Conservation (phyloP, 116 monocot species). For the Zostera marina region DNA sequence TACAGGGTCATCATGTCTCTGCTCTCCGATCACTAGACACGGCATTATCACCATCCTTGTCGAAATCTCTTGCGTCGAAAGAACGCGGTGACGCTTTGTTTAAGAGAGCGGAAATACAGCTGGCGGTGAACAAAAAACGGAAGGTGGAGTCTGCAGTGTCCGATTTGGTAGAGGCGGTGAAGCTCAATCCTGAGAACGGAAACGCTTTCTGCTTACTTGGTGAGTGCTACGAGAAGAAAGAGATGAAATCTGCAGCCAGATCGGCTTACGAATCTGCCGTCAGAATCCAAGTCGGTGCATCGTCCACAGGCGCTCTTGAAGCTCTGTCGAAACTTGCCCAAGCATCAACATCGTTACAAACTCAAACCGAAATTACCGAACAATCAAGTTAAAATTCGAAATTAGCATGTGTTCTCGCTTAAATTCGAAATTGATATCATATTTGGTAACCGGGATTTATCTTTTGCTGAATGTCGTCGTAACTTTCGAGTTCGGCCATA, state of each 20-base stretch:
- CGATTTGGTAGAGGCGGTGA: constrained; percentile 50
- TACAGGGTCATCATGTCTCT: constrained; percentile 28
- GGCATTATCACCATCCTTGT: constrained; percentile 33
- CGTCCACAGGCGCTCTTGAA: constrained; percentile 18
- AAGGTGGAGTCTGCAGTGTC: constrained; percentile 30
- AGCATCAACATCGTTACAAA: not conserved
- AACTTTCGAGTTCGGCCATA: constrained; percentile 84
- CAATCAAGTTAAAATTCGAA: not conserved
- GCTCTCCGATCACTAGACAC: constrained; percentile 43
- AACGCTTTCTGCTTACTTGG: constrained; percentile 44
- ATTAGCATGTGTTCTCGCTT: not conserved
- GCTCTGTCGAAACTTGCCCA: constrained; percentile 22
- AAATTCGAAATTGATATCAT: constrained; percentile 19
- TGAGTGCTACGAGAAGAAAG: constrained; percentile 61
- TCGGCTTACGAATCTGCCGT: constrained; percentile 34
- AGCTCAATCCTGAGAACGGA: constrained; percentile 32
- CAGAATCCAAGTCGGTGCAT: constrained; percentile 25
- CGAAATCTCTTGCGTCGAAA: constrained; percentile 24
- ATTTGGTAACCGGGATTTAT: constrained; percentile 94
- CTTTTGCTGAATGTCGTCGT: constrained; percentile 78
- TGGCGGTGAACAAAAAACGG: constrained; percentile 27
- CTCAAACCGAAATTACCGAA: too few relatives aligned
- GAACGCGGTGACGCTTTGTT: constrained; percentile 60
- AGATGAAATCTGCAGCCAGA: constrained; percentile 26
- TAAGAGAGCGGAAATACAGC: constrained; percentile 61